Percentiles rank a stretch among this genome's conserved stretches.
These are phyloP conservation scores for Penicillium angulare DNA, from an alignment of 495 filamentous ascomycete genomes.

Conservation along the genomic window DNA sequence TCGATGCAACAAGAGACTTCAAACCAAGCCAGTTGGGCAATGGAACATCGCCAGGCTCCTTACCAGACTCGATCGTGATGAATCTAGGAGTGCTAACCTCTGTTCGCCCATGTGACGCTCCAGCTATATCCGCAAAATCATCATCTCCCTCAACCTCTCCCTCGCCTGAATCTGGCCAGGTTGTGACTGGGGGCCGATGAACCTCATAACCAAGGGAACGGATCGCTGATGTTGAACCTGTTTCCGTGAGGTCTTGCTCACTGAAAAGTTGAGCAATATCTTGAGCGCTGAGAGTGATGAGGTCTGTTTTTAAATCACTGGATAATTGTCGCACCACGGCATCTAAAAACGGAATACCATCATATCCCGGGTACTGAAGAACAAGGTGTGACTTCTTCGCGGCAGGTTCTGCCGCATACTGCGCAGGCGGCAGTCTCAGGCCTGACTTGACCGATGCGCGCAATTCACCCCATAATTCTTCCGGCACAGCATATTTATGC, in stretches of 20 bases:
- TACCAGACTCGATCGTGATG: constrained; percentile 39
- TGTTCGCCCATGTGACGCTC: constrained; percentile 18
- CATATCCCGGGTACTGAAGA: constrained; percentile 62
- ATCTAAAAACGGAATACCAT: constrained; percentile 57
- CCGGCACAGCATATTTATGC: constrained; percentile 33
- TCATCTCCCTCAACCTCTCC: constrained; percentile 43
- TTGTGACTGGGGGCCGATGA: constrained; percentile 33
- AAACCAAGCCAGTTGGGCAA: constrained; percentile 35
- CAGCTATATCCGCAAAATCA: constrained; percentile 33
- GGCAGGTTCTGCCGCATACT: constrained; percentile 48
- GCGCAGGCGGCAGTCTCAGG: constrained; percentile 35
- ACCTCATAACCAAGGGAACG: constrained; percentile 69
- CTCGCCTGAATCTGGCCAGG: constrained; percentile 36
- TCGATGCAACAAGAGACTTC: constrained; percentile 38
- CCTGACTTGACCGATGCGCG: constrained; percentile 41
- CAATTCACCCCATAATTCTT: constrained; percentile 41
- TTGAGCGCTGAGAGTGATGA: constrained; percentile 74
- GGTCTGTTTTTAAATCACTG: constrained; percentile 61
- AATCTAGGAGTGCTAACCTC: constrained; percentile 30
- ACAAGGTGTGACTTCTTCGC: constrained; percentile 61
- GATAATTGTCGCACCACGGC: constrained; percentile 59
- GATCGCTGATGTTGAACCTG: constrained; percentile 35
- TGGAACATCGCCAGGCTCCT: constrained; percentile 33
- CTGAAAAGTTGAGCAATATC: constrained; percentile 78
- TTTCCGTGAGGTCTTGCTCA: constrained; percentile 59